phyloP scores from a whole-genome alignment of 805 yeast genomes.

The Candida ulmi region DNA sequence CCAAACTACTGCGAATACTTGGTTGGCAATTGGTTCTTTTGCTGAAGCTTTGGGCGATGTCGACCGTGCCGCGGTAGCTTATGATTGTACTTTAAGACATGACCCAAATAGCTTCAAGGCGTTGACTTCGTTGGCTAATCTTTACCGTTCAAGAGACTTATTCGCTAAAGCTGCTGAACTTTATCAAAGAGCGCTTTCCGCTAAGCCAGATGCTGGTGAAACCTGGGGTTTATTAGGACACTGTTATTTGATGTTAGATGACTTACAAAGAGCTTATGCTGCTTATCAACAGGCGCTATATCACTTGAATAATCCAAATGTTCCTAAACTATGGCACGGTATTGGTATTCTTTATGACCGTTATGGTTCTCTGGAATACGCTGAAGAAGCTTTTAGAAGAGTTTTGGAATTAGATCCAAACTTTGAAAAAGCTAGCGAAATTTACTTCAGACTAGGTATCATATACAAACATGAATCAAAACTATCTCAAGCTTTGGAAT shows the following conservation, averaged over 20 bases:
- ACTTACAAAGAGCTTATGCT: conserved; percentile 88
- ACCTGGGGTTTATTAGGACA: conserved; percentile 97
- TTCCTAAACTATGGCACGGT: conserved; percentile 98
- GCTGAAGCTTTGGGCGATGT: conserved; percentile 88
- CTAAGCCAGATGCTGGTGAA: conserved; percentile 86
- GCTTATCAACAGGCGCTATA: conserved; percentile 95
- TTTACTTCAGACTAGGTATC: conserved; percentile 92
- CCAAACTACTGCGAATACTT: conserved; percentile 68
- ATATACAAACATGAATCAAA: conserved; percentile 94
- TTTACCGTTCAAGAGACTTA: conserved; percentile 83
- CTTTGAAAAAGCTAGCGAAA: conserved; percentile 94
- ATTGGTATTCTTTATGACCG: conserved; percentile 95
- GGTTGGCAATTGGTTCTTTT: conserved; percentile 84
- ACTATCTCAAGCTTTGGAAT: conserved; percentile 81
- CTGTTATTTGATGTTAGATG: conserved; percentile 95
- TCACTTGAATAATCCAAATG: conserved; percentile 87
- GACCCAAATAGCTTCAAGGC: conserved; percentile 84
- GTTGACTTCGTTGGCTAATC: conserved; percentile 78
- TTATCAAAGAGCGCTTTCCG: conserved; percentile 78
- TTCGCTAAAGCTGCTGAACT: conserved; percentile 93
- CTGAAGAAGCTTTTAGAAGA: conserved; percentile 96
- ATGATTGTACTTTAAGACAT: conserved; percentile 81
- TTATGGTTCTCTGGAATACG: conserved; percentile 93
- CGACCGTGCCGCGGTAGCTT: conserved; percentile 84
- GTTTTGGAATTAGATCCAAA: conserved; percentile 94